phyloP scores from a whole-genome alignment of 2,329 filamentous ascomycete genomes.

The Paecilomyces variotii region DNA sequence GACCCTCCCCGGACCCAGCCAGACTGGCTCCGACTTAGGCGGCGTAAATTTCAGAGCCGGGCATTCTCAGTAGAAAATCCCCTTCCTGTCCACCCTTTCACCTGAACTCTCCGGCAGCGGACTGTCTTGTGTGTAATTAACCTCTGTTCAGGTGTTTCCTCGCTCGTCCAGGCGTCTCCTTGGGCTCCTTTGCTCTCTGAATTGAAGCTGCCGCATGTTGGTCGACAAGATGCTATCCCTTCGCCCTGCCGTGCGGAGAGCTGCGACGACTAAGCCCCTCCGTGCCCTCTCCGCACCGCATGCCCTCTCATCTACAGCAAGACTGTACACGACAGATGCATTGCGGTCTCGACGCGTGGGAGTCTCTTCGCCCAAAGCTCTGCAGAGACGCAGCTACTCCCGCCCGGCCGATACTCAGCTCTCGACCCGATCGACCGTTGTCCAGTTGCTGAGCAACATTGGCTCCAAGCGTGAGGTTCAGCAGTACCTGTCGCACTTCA shows the following conservation, averaged over 20 bases:
- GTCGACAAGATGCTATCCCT: slow-evolving; percentile 35
- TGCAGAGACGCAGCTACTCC: slow-evolving; percentile 36
- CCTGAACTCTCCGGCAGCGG: not conserved
- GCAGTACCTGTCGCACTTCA: slow-evolving; percentile 96
- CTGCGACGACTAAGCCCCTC: slow-evolving; percentile 32
- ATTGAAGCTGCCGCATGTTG: slow-evolving; percentile 35
- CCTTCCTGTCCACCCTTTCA: not conserved
- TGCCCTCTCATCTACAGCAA: slow-evolving; percentile 19
- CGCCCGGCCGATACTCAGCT: slow-evolving; percentile 44
- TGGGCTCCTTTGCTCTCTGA: slow-evolving; percentile 1
- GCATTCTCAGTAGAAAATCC: not conserved
- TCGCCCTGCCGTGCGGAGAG: slow-evolving; percentile 38
- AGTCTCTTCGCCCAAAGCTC: slow-evolving; percentile 12
- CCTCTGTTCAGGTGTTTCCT: not conserved
- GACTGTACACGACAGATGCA: slow-evolving; percentile 16
- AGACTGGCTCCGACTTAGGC: not conserved
- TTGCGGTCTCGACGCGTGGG: slow-evolving; percentile 5
- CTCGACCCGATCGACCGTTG: slow-evolving; percentile 69
- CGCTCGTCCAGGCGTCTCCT: slow-evolving; percentile 6
- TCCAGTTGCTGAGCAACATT: slow-evolving; percentile 89
- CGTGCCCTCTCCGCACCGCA: slow-evolving; percentile 33
- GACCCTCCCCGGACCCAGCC: not conserved
- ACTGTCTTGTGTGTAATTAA: not conserved
- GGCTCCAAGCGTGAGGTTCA: slow-evolving; percentile 93
- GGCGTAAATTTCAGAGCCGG: not conserved